phyloP scores from a whole-genome alignment of 176 grass and related monocot species.

The Echinochloa phyllopogon region DNA sequence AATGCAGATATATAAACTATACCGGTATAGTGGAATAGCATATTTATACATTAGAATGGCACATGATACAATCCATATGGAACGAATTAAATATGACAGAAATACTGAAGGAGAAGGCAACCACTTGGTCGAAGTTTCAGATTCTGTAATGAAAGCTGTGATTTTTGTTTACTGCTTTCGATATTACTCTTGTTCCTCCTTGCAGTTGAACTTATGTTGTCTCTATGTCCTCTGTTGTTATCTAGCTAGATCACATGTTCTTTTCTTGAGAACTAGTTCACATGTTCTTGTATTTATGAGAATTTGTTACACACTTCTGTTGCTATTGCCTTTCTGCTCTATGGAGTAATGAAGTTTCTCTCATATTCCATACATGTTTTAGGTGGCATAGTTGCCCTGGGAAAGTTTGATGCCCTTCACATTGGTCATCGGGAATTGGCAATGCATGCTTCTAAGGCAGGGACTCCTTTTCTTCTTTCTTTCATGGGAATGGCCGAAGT shows the following conservation, averaged over 20 bases:
- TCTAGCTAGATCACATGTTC: conserved; percentile 13
- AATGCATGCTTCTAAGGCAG: conserved; percentile 84
- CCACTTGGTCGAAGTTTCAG: not conserved
- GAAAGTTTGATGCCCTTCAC: conserved; percentile 99
- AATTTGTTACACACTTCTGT: not conserved
- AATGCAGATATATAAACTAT: conserved; percentile 8
- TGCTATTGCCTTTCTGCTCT: not conserved
- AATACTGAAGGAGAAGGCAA: not conserved
- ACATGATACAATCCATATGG: not conserved
- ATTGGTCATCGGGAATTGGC: conserved; percentile 92
- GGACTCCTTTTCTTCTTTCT: conserved; percentile 90
- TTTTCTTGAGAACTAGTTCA: conserved; percentile 1
- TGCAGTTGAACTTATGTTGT: conserved; percentile 15
- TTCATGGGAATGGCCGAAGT: conserved; percentile 98
- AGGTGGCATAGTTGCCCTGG: conserved; percentile 97
- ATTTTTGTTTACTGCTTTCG: not conserved
- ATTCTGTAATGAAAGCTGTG: not conserved
- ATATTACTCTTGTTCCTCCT: not conserved
- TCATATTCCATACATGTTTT: conserved; percentile 39
- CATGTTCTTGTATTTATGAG: conserved; percentile 7
- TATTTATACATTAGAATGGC: not conserved
- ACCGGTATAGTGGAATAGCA: not conserved
- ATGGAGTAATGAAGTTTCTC: conserved; percentile 7
- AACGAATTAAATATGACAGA: conserved; percentile 10
- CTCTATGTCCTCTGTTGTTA: not conserved